Base-by-base conservation (phyloP, 495 filamentous ascomycete genomes). In the Talaromyces wortmannii region DNA sequence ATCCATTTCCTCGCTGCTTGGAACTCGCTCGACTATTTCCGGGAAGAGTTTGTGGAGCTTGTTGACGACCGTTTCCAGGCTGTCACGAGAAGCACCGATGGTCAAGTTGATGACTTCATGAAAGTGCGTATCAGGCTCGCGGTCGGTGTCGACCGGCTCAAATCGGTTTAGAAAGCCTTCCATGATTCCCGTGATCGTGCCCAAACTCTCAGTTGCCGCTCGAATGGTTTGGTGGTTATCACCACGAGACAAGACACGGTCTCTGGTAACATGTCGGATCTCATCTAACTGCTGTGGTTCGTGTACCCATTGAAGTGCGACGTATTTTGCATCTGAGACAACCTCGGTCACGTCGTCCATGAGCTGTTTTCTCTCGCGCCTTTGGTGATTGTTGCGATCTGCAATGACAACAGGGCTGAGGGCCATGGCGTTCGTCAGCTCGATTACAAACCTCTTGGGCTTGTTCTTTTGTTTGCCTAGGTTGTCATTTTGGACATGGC, bases 211-310 rank as follows among this genome's bases (percentile, higher is more conserved):
- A 32, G 79, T 82, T 11, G 83, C 85, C 5, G 92, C 78, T 55
- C 92, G 91, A 61, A 99, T 99, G 10, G 92, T 97, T 67, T 99
- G 94, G 62, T 99, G 94, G 64, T 97, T 97, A 67, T 99, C 91
- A 0, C 94, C 94, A 12, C 94, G 89, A 0, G 79, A 74, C 18
- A 97, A 72, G 0, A 99, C 90, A 11, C 94, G 85, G 45, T 84
- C 76, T 45, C 83, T 85, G 0, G 89, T 95, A n/a, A 90, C 77
- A 49, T 82, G 74, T 8, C 84, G 80, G 54, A 97, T 90, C 4
- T 74, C 67, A 23, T 87, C 78, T 4, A 74, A 64, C 66, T 83
- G 67, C 48, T 80, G 80, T 18, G 85, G 82, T 42, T 91, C 82
- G 61, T 99, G 94, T 2, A 90, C 85, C 59, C 88, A 98, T 57